Base-by-base conservation (phyloP, 2,329 filamentous ascomycete species). In the Dothideomycetidae sp. region DNA sequence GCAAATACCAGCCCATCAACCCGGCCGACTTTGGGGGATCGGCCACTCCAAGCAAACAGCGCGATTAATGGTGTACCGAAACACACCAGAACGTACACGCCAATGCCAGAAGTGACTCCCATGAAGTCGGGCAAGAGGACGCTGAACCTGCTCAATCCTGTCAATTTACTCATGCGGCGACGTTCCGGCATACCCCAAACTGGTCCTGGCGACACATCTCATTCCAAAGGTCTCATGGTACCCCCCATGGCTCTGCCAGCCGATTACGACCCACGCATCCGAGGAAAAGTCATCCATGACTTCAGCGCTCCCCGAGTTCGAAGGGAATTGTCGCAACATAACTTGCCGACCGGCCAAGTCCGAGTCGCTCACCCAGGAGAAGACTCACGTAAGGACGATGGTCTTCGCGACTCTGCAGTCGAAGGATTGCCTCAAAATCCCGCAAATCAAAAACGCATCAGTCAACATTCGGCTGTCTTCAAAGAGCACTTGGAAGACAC, bases 251-350 rank as follows among this genome's bases (percentile, higher is more conserved):
- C 42, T 14, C 46, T 58, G 14, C 70, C 71, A 2, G 71, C 73
- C 41, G 68, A 75, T 47, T 76, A 73, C 48, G 72, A 76, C 46
- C 72, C 73, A 10, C 63, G 72, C 37, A 78, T 77, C 41, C 66
- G 70, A 36, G 74, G 73, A 12, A 74, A 69, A 33, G 66, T 73
- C 14, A 64, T 78, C 1, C 73, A 78, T 55, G 74, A 78, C 48
- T 78, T 78, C 51, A 75, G 71, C 33, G 70, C 68, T 3, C 74
- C 73, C 4, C 61, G 71, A 36, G 57, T 63, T 29, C 63, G 66
- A 37, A 31, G 38, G 15, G 28, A 26, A 4, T 29, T 31, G 9
- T 36, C 38, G 9, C 23, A 36, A 11, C 33, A 31, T n/a, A 36
- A 30, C 12, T 23, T 21, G 5, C 28, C 18, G 15, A 31, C 16